These are phyloP conservation scores for Orychophragmus violaceus DNA, from an alignment of 345 rosid genomes.

Conservation along the genomic window DNA sequence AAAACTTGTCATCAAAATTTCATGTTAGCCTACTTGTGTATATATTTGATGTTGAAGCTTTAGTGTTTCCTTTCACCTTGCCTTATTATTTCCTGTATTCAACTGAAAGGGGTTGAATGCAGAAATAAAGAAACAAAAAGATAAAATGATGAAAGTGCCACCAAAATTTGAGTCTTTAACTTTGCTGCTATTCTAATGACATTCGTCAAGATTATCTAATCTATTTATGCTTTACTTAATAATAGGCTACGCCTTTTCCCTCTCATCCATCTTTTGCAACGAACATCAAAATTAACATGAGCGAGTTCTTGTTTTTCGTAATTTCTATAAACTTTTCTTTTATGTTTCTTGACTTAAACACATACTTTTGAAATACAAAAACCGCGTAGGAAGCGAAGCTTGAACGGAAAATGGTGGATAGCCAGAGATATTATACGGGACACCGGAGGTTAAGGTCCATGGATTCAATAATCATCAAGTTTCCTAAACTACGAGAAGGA, in stretches of 20 bases:
- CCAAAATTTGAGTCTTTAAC: conserved; percentile 16
- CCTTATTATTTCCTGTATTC: neutral
- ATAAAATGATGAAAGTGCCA: conserved; percentile 22
- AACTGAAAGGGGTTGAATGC: neutral
- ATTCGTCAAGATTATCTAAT: conserved; percentile 20
- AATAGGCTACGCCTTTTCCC: neutral
- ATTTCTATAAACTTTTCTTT: neutral
- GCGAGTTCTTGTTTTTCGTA: neutral
- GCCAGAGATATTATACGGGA: conserved; percentile 43
- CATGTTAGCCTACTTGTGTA: neutral
- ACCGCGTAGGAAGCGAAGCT: conserved; percentile 48
- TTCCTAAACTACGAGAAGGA: conserved; percentile 61
- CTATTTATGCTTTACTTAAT: conserved; percentile 25
- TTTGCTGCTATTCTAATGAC: conserved; percentile 14
- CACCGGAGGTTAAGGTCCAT: conserved; percentile 47
- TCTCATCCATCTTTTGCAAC: neutral
- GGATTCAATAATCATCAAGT: conserved; percentile 62
- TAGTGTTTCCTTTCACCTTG: neutral
- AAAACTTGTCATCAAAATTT: conserved; percentile 13
- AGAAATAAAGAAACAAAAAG: neutral
- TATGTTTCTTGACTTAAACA: neutral
- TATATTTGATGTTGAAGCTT: conserved; percentile 23
- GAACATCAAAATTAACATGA: neutral
- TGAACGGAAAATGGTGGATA: conserved; percentile 58
- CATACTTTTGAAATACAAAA: neutral